Percentiles rank a stretch among this genome's conserved stretches.
Evolutionary conservation across 73 alveolate genomes (phyloP).

Genomic region (Paramecium octaurelia): DNA sequence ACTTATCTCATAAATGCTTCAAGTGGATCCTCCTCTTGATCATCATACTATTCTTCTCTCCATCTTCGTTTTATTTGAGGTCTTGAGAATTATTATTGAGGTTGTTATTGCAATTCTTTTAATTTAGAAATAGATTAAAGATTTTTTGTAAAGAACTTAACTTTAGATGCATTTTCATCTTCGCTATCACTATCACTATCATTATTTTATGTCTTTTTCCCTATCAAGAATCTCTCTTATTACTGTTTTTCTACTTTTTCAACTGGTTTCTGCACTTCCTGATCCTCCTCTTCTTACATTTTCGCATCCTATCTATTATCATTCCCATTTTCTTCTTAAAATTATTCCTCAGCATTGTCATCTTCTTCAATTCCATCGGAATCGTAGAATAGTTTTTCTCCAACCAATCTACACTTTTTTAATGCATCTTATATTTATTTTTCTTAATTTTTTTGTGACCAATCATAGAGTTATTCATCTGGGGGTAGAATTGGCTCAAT

Average conservation of each 20-base stretch:
- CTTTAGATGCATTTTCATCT: not conserved
- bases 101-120: slow-evolving; percentile 11
- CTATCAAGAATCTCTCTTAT: not conserved
- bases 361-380: not conserved
- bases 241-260: not conserved
- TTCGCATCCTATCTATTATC: not conserved
- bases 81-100: not conserved
- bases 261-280: not conserved
- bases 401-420: not conserved
- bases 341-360: not conserved
- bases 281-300: not conserved
- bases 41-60: slow-evolving; percentile 62
- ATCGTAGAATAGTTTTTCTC: not conserved
- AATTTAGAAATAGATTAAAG: not conserved
- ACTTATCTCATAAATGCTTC: slow-evolving; percentile 79
- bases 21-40: slow-evolving; percentile 73
- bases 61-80: not conserved
- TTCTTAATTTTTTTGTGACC: slow-evolving; percentile 40
- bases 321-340: not conserved
- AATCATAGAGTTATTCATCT: slow-evolving; percentile 30
- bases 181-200: not conserved
- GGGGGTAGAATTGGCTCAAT: slow-evolving; percentile 34
- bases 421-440: not conserved
- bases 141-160: not conserved
- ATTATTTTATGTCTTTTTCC: not conserved